Evolutionary conservation across 1,284 basidiomycete genomes (phyloP), one percentile per base, ranked within the genome.

Genomic region (Calocybe gambosa): DNA sequence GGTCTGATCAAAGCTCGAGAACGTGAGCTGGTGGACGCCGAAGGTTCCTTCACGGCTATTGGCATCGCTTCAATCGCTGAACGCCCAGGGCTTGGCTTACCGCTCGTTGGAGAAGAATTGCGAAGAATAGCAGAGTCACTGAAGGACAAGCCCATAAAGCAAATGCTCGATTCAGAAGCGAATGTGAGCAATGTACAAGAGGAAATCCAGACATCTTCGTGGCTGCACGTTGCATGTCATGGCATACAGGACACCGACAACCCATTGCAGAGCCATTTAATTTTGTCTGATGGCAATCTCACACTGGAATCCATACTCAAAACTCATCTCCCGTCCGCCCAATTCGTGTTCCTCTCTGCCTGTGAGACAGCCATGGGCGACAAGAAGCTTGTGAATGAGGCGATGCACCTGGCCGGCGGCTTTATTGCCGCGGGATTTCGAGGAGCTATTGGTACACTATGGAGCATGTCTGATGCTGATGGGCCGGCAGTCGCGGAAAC

Each of bases 371-470:
- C 35, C 20, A 37, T 46, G 51, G 60, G 59, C 3, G 61, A 60
- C 43, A 36, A 43, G 1, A 39, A 45, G 8, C 38, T 57, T 39
- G 44, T 57, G 0, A 58, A 64, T 25, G 62, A 67, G 47, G 40
- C 57, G 0, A 38, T 58, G 28, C 63, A 69, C 48, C 51, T 67
- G 3, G 61, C 60, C 5, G 60, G 58, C 3, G 61, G 58, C 12
- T 60, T 68, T 56, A 50, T 62, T 16, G 58, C 63, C 35, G 57
- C 62, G 28, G 67, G 67, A n/a, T 67, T 62, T 53, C 49, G 47
- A 40, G 57, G 58, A n/a, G 61, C 60, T 7, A 52, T 67, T 28
- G 65, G 54, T 8, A 67, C 64, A 4, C 50, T 66, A 51, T 67
- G 65, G 64, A 58, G 55, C n/a, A 59, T 61, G 29, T 50, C 47